phyloP scores from a whole-genome alignment of 1,284 basidiomycete genomes.

The Athelia sp. region DNA sequence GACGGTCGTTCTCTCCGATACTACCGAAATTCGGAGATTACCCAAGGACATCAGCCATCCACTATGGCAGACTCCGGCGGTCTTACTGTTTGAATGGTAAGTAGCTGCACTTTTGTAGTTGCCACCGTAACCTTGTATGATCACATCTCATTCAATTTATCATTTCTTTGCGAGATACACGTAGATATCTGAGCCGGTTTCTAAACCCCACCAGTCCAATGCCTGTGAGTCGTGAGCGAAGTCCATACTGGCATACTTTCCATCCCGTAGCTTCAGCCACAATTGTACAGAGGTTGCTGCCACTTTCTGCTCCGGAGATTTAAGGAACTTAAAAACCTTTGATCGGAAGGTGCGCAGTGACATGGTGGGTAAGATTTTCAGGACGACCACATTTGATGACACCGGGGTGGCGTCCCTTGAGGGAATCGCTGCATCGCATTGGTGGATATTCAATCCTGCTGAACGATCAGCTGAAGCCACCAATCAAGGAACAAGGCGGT shows the following conservation, averaged over 20 bases:
- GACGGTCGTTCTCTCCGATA: too few species aligned
- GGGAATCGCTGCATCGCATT: constrained; percentile 17
- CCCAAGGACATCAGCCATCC: too few species aligned
- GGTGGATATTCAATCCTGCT: constrained; percentile 32
- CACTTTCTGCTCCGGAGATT: constrained; percentile 10
- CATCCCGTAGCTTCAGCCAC: constrained; percentile 53
- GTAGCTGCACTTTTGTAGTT: too few species aligned
- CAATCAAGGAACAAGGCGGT: constrained; percentile 9
- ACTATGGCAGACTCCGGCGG: not conserved
- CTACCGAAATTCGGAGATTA: too few species aligned
- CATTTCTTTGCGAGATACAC: constrained; percentile 21
- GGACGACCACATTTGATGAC: constrained; percentile 19
- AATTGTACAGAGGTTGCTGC: constrained; percentile 20
- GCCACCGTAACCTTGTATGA: too few species aligned
- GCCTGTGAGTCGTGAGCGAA: constrained; percentile 41
- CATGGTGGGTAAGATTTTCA: constrained; percentile 65
- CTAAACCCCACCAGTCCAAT: constrained; percentile 68
- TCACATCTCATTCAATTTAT: too few species aligned
- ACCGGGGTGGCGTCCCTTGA: constrained; percentile 6
- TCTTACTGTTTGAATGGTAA: not conserved
- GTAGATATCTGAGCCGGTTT: constrained; percentile 48
- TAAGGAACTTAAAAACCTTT: constrained; percentile 46
- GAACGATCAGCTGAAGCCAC: not conserved
- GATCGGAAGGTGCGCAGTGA: constrained; percentile 49
- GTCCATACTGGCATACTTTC: constrained; percentile 38